Conservation (phyloP, 805 yeast species). For the Myxozyma nipponensis region DNA sequence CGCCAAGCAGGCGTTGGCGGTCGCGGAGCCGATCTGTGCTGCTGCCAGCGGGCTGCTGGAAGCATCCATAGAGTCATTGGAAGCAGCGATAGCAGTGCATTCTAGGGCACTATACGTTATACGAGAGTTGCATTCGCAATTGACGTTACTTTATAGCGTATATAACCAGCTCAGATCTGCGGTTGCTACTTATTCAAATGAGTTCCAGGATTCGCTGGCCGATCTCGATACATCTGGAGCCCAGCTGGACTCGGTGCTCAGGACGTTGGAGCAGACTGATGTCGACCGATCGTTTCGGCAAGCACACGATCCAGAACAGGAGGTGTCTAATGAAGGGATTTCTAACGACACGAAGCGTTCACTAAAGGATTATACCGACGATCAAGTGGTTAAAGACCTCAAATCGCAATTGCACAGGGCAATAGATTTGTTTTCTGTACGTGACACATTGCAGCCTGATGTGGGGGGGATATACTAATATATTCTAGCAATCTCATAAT, state of each 20-base stretch:
- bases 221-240: slow-evolving; percentile 35
- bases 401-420: slow-evolving; percentile 34
- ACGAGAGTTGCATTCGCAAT: slow-evolving; percentile 48
- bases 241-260: slow-evolving; percentile 37
- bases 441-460: background rate
- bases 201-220: slow-evolving; percentile 35
- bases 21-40: slow-evolving; percentile 52
- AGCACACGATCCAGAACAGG: background rate
- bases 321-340: slow-evolving; percentile 11
- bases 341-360: slow-evolving; percentile 22
- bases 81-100: slow-evolving; percentile 42
- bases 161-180: slow-evolving; percentile 29
- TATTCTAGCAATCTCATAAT: background rate
- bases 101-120: slow-evolving; percentile 46
- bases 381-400: slow-evolving; percentile 38
- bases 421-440: slow-evolving; percentile 35
- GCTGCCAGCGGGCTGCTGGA: slow-evolving; percentile 46
- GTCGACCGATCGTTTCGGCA: slow-evolving; percentile 38
- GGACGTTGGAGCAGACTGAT: slow-evolving; percentile 38
- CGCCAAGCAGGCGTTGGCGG: slow-evolving; percentile 47
- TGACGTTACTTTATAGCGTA: slow-evolving; percentile 40
- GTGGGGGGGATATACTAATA: background rate
- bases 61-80: slow-evolving; percentile 40
- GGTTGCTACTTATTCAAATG: slow-evolving; percentile 24
- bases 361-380: slow-evolving; percentile 50